phyloP scores from a whole-genome alignment of 2,329 filamentous ascomycete species.

The Knufia fluminis region DNA sequence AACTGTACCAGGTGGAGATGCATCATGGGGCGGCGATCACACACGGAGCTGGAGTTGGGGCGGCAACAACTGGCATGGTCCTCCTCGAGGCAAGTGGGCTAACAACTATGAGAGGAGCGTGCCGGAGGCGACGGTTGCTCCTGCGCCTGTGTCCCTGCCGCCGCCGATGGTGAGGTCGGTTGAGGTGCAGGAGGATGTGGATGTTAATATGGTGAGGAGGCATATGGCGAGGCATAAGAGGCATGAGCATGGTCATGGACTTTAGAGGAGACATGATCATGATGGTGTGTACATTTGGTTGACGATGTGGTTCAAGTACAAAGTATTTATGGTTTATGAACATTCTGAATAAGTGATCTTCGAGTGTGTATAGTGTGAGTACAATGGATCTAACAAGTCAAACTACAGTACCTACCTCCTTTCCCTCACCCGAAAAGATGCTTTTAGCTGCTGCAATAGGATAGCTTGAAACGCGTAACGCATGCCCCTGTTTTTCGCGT shows the following conservation, averaged over 20 bases:
- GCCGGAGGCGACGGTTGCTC: background rate
- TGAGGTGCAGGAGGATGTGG: background rate
- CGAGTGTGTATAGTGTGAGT: no score
- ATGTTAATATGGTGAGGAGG: background rate
- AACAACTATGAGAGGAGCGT: background rate
- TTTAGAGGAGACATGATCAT: background rate
- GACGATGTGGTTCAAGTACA: no score
- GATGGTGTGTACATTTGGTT: no score
- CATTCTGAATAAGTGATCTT: no score
- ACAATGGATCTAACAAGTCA: no score
- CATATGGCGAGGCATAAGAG: background rate
- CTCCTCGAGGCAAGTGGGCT: no score
- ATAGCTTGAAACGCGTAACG: no score
- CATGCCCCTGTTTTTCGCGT: no score
- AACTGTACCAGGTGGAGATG: background rate
- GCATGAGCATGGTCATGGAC: background rate
- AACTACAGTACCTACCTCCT: no score
- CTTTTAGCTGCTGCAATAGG: no score
- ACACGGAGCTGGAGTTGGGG: background rate
- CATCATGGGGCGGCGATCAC: background rate
- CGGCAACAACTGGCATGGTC: background rate
- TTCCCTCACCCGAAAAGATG: no score
- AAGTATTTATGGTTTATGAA: no score
- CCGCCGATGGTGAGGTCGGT: background rate
- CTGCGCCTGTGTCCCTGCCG: background rate